A percentile compares a stretch with the other conserved stretches of the same genome.
These are phyloP conservation scores for Mucor velutinosus DNA, from an alignment of 371 early-diverging fungal species.

Conservation along the genomic window DNA sequence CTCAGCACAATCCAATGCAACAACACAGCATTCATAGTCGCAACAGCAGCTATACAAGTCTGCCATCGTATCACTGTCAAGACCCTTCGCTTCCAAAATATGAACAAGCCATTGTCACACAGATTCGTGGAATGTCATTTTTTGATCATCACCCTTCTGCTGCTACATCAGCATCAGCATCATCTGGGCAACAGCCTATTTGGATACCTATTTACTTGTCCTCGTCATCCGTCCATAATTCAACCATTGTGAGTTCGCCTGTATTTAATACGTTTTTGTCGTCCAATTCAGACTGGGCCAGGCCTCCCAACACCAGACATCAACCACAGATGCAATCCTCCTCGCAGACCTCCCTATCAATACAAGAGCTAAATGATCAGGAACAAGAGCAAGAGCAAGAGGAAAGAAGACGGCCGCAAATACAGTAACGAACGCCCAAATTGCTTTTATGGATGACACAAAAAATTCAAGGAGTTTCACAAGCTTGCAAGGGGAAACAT, in stretches of 20 bases:
- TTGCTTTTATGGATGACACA: neutral
- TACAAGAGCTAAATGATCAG: neutral
- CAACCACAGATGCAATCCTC: neutral
- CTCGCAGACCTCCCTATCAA: neutral
- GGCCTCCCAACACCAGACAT: neutral
- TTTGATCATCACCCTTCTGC: slow-evolving; percentile 1
- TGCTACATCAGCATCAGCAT: neutral
- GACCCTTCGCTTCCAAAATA: slow-evolving; percentile 39
- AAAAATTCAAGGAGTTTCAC: neutral
- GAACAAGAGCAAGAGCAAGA: neutral
- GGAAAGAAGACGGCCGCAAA: neutral
- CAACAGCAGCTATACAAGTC: slow-evolving; percentile 13
- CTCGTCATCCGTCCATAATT: neutral
- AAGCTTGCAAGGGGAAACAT: neutral
- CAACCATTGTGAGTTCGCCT: neutral
- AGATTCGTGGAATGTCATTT: slow-evolving; percentile 30
- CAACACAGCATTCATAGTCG: neutral
- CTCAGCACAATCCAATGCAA: neutral
- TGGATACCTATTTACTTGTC: slow-evolving; percentile 7
- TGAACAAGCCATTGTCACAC: slow-evolving; percentile 47
- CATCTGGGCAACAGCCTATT: neutral
- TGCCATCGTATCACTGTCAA: slow-evolving; percentile 36
- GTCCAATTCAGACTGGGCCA: neutral
- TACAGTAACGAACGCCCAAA: neutral
- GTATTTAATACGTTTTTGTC: neutral